These are phyloP conservation scores for Ogataea paraovalis DNA, from an alignment of 805 yeast genomes.

Conservation along the genomic window DNA sequence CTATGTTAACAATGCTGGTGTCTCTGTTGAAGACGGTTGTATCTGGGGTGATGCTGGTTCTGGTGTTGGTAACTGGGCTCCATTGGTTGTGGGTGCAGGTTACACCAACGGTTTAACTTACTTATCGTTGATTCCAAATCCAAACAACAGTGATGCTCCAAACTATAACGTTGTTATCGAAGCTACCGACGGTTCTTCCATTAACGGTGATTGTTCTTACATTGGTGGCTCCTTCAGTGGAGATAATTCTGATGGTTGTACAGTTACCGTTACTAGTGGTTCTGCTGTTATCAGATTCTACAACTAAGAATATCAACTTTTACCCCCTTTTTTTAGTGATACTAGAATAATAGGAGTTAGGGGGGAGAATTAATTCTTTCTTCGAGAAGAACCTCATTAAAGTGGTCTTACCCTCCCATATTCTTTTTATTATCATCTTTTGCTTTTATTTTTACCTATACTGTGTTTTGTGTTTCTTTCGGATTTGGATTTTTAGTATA, in stretches of 20 bases:
- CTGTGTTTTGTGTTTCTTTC: neutral
- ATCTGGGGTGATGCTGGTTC: constrained; percentile 83
- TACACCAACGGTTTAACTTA: constrained; percentile 67
- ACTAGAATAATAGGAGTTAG: neutral
- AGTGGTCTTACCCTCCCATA: too few species aligned
- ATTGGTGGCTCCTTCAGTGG: constrained; percentile 46
- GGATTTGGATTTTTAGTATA: neutral
- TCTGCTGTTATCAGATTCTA: constrained; percentile 34
- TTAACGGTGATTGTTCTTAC: constrained; percentile 40
- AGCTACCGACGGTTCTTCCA: constrained; percentile 33
- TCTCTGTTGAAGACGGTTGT: constrained; percentile 85
- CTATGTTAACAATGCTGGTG: constrained; percentile 97
- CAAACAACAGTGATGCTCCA: constrained; percentile 69
- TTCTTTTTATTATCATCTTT: neutral
- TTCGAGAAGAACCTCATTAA: too few species aligned
- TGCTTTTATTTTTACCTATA: neutral
- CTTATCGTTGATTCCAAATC: constrained; percentile 91
- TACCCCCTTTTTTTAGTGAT: neutral
- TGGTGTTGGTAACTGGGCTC: constrained; percentile 97
- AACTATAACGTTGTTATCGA: constrained; percentile 49
- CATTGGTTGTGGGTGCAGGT: constrained; percentile 93
- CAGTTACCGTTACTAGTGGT: constrained; percentile 45
- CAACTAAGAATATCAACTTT: neutral
- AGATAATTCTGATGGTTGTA: constrained; percentile 71
- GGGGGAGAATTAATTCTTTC: too few species aligned